Evolutionary conservation across 306 rosid genomes (phyloP).

Genomic region (Hippophae tibetana): DNA sequence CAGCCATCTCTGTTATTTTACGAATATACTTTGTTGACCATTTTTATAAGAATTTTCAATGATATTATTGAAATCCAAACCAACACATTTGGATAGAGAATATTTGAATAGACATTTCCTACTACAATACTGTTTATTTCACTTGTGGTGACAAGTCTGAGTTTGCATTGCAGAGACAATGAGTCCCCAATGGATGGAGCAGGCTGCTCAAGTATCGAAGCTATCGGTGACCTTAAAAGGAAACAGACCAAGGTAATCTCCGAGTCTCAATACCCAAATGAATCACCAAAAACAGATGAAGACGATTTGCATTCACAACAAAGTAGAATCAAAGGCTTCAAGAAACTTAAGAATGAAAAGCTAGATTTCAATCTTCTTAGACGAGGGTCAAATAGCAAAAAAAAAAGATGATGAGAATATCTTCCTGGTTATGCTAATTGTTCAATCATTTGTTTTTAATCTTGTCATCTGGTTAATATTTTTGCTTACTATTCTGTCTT

Average conservation of each 20-base stretch:
- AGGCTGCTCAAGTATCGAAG: slow-evolving; percentile 22
- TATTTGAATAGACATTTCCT: no score
- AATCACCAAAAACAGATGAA: slow-evolving; percentile 41
- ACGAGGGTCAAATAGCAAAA: slow-evolving; percentile 35
- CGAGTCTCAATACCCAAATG: slow-evolving; percentile 38
- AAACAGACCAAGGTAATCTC: slow-evolving; percentile 36
- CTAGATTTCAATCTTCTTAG: slow-evolving; percentile 67
- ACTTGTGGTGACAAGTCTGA: no score
- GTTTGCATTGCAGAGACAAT: slow-evolving; percentile 34
- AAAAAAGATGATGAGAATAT: slow-evolving; percentile 30
- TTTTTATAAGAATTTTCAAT: no score
- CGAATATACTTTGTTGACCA: no score
- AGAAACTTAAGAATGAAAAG: slow-evolving; percentile 35
- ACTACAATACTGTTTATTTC: no score
- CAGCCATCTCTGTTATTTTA: no score
- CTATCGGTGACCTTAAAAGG: slow-evolving; percentile 49
- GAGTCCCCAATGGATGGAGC: slow-evolving; percentile 32
- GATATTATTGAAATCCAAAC: no score
- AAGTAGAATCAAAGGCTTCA: slow-evolving; percentile 8
- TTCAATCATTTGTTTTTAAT: no score
- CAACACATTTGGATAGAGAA: no score
- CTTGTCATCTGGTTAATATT: no score
- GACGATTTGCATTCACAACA: slow-evolving; percentile 25
- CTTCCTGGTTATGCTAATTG: no score
- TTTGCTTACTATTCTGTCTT: no score